Evolutionary conservation across 441 rosid genomes (phyloP).

Genomic region (Dalechampia spathulata): DNA sequence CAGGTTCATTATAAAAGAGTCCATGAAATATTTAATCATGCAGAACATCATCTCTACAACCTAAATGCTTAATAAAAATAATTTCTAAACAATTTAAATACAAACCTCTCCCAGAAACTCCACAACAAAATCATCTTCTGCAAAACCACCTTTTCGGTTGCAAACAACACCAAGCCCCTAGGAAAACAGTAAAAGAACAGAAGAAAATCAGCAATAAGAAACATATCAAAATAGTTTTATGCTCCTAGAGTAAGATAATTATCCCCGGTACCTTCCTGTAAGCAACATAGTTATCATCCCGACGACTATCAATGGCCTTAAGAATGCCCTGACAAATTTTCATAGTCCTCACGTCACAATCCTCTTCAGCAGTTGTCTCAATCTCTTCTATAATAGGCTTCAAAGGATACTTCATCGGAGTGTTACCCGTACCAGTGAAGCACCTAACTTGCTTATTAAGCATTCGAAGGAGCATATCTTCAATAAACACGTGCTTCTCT

Average conservation of each 20-base stretch:
- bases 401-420: constrained; percentile 87
- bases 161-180: constrained; percentile 99
- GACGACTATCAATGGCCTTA: constrained; percentile 83
- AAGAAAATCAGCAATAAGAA: constrained; percentile 16
- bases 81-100: constrained; percentile 14
- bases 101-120: constrained; percentile 99
- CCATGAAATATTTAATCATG: no score
- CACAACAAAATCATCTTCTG: constrained; percentile 91
- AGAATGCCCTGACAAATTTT: constrained; percentile 75
- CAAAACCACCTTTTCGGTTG: constrained; percentile 92
- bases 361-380: constrained; percentile 60
- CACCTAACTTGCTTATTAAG: constrained; percentile 81
- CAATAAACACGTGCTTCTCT: constrained; percentile 83
- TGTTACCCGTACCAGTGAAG: constrained; percentile 83
- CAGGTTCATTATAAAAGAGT: no score
- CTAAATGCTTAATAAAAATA: constrained; percentile 10
- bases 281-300: constrained; percentile 93
- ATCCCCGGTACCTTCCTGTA: constrained; percentile 73
- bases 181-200: constrained; percentile 7
- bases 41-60: not conserved
- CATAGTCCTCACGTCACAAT: constrained; percentile 55
- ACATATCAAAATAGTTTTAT: not conserved
- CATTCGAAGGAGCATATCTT: constrained; percentile 77
- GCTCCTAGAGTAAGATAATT: constrained; percentile 1
- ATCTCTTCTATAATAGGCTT: constrained; percentile 86